Evolutionary conservation across 495 filamentous ascomycete species (phyloP).

Genomic region (Wilcoxina mikolae): DNA sequence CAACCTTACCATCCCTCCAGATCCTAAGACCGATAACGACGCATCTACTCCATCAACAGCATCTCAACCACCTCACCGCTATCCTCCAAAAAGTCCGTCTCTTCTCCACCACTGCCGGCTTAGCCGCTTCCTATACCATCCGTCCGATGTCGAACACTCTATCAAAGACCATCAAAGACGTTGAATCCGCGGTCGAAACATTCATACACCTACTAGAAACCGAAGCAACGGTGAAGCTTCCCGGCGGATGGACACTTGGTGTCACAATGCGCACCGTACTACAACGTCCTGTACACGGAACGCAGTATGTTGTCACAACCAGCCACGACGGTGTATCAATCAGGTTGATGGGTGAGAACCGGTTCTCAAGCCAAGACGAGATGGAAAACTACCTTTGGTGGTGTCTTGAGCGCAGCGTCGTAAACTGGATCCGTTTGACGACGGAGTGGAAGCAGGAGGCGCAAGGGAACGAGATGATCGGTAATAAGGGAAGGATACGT

Average conservation of each 20-base stretch:
- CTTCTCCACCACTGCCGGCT: conserved; percentile 19
- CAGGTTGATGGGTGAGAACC: conserved; percentile 22
- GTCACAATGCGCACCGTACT: conserved; percentile 24
- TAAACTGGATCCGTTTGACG: conserved; percentile 25
- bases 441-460: conserved; percentile 25
- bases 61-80: conserved; percentile 31
- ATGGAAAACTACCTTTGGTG: conserved; percentile 24
- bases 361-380: conserved; percentile 19
- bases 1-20: conserved; percentile 38
- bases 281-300: conserved; percentile 18
- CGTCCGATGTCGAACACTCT: conserved; percentile 17
- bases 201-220: conserved; percentile 23
- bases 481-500: conserved; percentile 18
- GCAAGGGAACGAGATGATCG: conserved; percentile 27
- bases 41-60: conserved; percentile 45
- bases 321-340: conserved; percentile 24
- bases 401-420: conserved; percentile 26
- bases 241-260: conserved; percentile 21
- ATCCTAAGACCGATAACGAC: conserved; percentile 53
- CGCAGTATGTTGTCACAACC: conserved; percentile 20
- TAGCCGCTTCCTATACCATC: conserved; percentile 15
- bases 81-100: conserved; percentile 25
- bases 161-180: conserved; percentile 11
- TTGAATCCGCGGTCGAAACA: conserved; percentile 20
- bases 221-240: conserved; percentile 20